Percentiles rank a stretch among this genome's conserved stretches.
Evolutionary conservation across 2,329 filamentous ascomycete species (phyloP).

Genomic region (Aspergillus versicolor): DNA sequence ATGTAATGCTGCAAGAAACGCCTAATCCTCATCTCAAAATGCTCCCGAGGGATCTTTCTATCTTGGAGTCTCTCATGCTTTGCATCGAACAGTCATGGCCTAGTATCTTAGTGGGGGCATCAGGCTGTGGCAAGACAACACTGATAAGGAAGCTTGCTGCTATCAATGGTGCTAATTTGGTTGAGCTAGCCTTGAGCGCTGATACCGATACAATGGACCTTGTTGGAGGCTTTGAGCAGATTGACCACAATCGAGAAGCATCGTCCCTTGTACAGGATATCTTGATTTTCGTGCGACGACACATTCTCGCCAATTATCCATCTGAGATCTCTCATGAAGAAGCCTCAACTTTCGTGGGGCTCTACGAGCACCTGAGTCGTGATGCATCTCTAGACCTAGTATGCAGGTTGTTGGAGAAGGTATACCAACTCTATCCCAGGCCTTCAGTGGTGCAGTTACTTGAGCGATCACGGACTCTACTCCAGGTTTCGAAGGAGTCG

Average conservation of each 20-base stretch:
- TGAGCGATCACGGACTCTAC: slow-evolving; percentile 50
- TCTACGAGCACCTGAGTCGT: slow-evolving; percentile 31
- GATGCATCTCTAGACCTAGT: slow-evolving; percentile 32
- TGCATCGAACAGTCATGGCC: slow-evolving; percentile 86
- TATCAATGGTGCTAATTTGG: slow-evolving; percentile 69
- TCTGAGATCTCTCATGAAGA: slow-evolving; percentile 21
- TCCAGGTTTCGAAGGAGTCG: slow-evolving; percentile 56
- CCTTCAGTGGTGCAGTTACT: slow-evolving; percentile 52
- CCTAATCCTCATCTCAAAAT: slow-evolving; percentile 35
- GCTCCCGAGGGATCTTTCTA: slow-evolving; percentile 53
- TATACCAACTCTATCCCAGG: slow-evolving; percentile 44
- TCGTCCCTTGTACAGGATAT: slow-evolving; percentile 60
- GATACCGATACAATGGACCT: slow-evolving; percentile 97
- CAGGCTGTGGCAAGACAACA: slow-evolving; percentile 83
- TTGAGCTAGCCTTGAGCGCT: slow-evolving; percentile 85
- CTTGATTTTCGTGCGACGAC: slow-evolving; percentile 50
- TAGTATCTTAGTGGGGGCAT: slow-evolving; percentile 80
- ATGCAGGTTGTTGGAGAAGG: slow-evolving; percentile 30
- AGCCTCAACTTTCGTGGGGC: slow-evolving; percentile 27
- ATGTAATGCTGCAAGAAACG: slow-evolving; percentile 43
- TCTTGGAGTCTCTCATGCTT: slow-evolving; percentile 82
- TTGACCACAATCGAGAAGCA: slow-evolving; percentile 74
- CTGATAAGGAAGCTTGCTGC: slow-evolving; percentile 80
- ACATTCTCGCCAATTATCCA: slow-evolving; percentile 33
- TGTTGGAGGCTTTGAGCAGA: slow-evolving; percentile 94